These are phyloP conservation scores for Suillus occidentalis DNA, from an alignment of 768 basidiomycete genomes.

Conservation along the genomic window DNA sequence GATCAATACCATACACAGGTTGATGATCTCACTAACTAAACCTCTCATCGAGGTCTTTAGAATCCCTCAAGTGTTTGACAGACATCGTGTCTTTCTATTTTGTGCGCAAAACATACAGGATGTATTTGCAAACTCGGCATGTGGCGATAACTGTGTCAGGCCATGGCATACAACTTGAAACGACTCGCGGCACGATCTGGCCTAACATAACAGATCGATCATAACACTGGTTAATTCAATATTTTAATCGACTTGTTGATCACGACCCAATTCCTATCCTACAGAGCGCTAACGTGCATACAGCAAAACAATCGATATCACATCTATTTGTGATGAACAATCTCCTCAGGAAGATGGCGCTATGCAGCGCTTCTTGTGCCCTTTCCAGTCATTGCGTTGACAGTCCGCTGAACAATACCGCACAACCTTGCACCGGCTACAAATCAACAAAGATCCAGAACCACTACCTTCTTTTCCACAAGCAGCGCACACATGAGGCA, in stretches of 20 bases:
- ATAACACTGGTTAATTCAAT: not conserved
- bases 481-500: slow-evolving; percentile 13
- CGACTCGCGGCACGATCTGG: not conserved
- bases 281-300: not conserved
- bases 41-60: no score
- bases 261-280: not conserved
- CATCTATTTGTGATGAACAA: not conserved
- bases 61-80: no score
- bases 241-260: not conserved
- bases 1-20: no score
- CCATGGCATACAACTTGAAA: not conserved
- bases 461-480: slow-evolving; percentile 19
- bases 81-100: no score
- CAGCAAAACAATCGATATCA: not conserved
- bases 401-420: slow-evolving; percentile 46
- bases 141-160: not conserved
- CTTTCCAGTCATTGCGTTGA: slow-evolving; percentile 48
- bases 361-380: slow-evolving; percentile 40
- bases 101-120: no score
- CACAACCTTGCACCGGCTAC: slow-evolving; percentile 37
- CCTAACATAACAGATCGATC: not conserved
- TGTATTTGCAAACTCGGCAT: no score
- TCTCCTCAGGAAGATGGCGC: not conserved
- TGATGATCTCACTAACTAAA: no score
- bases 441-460: slow-evolving; percentile 27